A percentile compares a stretch with the other conserved stretches of the same genome.
These are phyloP conservation scores for Athelia psychrophila DNA, from an alignment of 1,284 basidiomycete genomes.

Conservation along the genomic window DNA sequence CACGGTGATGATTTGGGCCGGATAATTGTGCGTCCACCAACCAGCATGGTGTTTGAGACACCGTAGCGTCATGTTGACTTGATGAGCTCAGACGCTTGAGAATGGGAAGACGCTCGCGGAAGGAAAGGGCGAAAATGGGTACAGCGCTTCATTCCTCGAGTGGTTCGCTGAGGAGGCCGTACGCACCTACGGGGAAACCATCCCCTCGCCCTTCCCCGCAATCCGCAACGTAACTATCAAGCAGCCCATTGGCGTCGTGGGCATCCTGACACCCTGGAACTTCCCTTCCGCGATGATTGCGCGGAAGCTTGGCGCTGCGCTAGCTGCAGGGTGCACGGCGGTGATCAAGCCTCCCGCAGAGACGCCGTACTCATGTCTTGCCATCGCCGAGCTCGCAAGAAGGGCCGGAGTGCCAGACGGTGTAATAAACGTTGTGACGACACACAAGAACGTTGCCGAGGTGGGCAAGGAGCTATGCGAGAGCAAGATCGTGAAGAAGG, in stretches of 20 bases:
- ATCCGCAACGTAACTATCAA: conserved; percentile 90
- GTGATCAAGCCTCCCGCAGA: conserved; percentile 97
- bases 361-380: conserved; percentile 92
- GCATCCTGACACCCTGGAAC: conserved; percentile 85
- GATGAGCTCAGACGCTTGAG: conserved; percentile 70
- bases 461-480: conserved; percentile 86
- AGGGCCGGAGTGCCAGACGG: conserved; percentile 93
- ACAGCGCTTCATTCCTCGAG: conserved; percentile 84
- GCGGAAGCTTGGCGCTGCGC: conserved; percentile 84
- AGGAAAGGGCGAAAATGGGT: conserved; percentile 79
- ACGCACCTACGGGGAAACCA: conserved; percentile 82
- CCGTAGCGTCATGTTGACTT: background rate
- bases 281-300: conserved; percentile 96
- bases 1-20: conserved; percentile 80
- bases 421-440: conserved; percentile 93
- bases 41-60: background rate
- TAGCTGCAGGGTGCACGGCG: conserved; percentile 93
- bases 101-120: conserved; percentile 90
- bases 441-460: conserved; percentile 74
- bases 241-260: conserved; percentile 89
- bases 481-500: conserved; percentile 76
- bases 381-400: conserved; percentile 81
- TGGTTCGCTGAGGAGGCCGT: conserved; percentile 92
- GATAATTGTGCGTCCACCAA: conserved; percentile 54
- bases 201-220: conserved; percentile 74